These are phyloP conservation scores for Kurtzmaniella cleridarum DNA, from an alignment of 805 yeast species.

Conservation along the genomic window DNA sequence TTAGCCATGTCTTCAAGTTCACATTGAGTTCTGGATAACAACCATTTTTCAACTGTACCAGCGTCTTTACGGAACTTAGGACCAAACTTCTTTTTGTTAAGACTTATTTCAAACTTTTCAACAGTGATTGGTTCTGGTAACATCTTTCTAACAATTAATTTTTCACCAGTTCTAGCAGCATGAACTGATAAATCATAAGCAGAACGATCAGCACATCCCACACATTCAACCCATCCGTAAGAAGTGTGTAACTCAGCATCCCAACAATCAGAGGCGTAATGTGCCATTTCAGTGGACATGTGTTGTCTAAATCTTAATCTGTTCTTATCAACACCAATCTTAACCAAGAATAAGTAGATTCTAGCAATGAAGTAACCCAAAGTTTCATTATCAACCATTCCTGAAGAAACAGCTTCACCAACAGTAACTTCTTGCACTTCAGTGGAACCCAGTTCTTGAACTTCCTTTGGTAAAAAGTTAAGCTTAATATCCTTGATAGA, in stretches of 20 bases:
- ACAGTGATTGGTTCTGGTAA: constrained; percentile 79
- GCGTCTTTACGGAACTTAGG: constrained; percentile 98
- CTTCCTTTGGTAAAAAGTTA: constrained; percentile 76
- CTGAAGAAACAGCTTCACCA: constrained; percentile 85
- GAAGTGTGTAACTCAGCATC: constrained; percentile 95
- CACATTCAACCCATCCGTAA: constrained; percentile 99
- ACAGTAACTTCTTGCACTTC: constrained; percentile 57
- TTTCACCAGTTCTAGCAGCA: constrained; percentile 90
- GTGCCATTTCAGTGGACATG: constrained; percentile 99
- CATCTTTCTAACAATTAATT: constrained; percentile 88
- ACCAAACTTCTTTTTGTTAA: constrained; percentile 94
- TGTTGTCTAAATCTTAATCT: constrained; percentile 97
- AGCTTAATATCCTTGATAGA: constrained; percentile 71
- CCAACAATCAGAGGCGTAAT: constrained; percentile 99
- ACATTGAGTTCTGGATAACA: constrained; percentile 70
- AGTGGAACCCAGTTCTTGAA: constrained; percentile 83
- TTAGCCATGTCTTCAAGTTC: constrained; percentile 74
- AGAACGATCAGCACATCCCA: constrained; percentile 99
- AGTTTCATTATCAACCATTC: constrained; percentile 94
- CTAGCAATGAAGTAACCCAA: constrained; percentile 95
- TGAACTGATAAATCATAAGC: constrained; percentile 97
- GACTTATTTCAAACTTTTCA: constrained; percentile 76
- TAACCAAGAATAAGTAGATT: constrained; percentile 75
- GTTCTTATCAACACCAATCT: constrained; percentile 83
- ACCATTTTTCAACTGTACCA: constrained; percentile 80